These are phyloP conservation scores for Bocquillonia castaneifolia DNA, from an alignment of 441 rosid genomes.

Conservation along the genomic window DNA sequence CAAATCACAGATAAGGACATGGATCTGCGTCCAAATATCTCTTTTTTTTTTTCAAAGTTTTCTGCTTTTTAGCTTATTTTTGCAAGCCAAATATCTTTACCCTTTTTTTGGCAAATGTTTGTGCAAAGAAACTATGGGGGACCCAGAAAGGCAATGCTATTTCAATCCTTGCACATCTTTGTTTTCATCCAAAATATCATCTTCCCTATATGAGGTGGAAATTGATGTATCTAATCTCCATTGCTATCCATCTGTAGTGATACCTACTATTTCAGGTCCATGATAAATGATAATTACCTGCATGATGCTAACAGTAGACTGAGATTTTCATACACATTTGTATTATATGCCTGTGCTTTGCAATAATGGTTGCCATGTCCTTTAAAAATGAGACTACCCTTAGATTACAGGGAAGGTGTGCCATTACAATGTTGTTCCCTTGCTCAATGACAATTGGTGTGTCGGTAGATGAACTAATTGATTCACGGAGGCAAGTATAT, in stretches of 20 bases:
- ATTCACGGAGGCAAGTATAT: not conserved
- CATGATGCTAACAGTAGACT: conserved; percentile 9
- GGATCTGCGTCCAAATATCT: not conserved
- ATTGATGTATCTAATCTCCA: conserved; percentile 5
- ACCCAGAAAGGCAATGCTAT: conserved; percentile 10
- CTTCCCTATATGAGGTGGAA: conserved; percentile 30
- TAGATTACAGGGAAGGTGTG: conserved; percentile 8
- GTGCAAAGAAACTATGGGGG: conserved; percentile 18
- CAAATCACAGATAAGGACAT: conserved; percentile 16
- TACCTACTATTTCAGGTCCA: conserved; percentile 20
- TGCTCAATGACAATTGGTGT: conserved; percentile 6
- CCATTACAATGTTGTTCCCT: conserved; percentile 4
- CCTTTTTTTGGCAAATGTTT: not conserved
- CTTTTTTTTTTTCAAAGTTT: conserved; percentile 5
- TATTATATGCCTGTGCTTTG: conserved; percentile 13
- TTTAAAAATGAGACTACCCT: conserved; percentile 6
- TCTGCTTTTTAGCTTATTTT: conserved; percentile 11
- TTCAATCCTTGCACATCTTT: conserved; percentile 8
- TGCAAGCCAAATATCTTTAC: conserved; percentile 8
- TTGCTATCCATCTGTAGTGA: conserved; percentile 14
- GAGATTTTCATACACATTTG: conserved; percentile 8
- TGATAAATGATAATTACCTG: conserved; percentile 17
- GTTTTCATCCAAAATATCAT: conserved; percentile 16
- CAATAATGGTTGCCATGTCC: conserved; percentile 3
- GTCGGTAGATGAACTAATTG: conserved; percentile 18